Evolutionary conservation across 2,329 filamentous ascomycete genomes (phyloP).

Genomic region (Daldinia sp.): DNA sequence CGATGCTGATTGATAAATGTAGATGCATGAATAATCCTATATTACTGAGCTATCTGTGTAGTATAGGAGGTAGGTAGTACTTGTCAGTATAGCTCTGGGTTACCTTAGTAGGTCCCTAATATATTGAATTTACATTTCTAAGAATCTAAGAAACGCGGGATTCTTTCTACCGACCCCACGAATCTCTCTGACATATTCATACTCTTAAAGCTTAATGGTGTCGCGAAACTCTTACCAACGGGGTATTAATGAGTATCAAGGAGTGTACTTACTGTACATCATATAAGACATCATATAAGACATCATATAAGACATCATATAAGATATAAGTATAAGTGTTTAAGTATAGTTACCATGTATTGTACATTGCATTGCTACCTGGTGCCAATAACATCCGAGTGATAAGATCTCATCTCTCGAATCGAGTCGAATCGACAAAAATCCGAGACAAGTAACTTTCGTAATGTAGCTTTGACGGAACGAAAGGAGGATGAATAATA

Average conservation of each 20-base stretch:
- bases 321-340: not conserved
- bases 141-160: slow-evolving; percentile 26
- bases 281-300: not conserved
- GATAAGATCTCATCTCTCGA: slow-evolving; percentile 39
- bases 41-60: not conserved
- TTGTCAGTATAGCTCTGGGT: not conserved
- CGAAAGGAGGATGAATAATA: slow-evolving; percentile 36
- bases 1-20: slow-evolving; percentile 6
- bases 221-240: slow-evolving; percentile 17
- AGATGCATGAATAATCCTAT: slow-evolving; percentile 7
- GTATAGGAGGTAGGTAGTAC: slow-evolving; percentile 9
- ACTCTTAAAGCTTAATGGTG: slow-evolving; percentile 23
- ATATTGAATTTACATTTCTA: not conserved
- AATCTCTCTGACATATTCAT: slow-evolving; percentile 13
- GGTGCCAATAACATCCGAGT: slow-evolving; percentile 29
- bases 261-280: slow-evolving; percentile 9
- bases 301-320: too few relatives aligned
- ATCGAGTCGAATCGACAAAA: slow-evolving; percentile 16
- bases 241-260: slow-evolving; percentile 2
- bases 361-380: slow-evolving; percentile 10
- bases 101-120: too few relatives aligned
- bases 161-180: slow-evolving; percentile 26
- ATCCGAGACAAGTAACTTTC: slow-evolving; percentile 41
- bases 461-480: slow-evolving; percentile 33
- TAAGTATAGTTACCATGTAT: not conserved